Evolutionary conservation across 75 land plant species (phyloP).

Genomic region (Pinus taeda): DNA sequence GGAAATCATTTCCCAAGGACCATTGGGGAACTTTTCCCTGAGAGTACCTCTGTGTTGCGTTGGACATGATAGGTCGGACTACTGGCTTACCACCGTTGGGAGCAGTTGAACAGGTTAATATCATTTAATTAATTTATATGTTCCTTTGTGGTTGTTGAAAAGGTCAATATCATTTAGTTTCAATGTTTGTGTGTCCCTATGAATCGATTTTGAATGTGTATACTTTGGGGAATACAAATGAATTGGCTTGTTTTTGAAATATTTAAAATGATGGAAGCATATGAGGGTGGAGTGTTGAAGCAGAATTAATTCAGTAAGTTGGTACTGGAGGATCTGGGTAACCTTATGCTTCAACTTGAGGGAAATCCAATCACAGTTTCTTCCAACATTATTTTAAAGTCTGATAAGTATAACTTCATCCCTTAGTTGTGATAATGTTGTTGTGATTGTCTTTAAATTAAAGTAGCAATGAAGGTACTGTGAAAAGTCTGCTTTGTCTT

Average conservation of each 20-base stretch:
- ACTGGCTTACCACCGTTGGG: slow-evolving; percentile 85
- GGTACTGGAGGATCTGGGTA: slow-evolving; percentile 65
- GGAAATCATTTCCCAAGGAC: slow-evolving; percentile 59
- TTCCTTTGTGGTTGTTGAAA: no score
- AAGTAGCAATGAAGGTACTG: no score
- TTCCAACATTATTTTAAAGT: neutral
- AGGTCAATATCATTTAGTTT: neutral
- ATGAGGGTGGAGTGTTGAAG: slow-evolving; percentile 44
- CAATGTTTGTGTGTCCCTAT: neutral
- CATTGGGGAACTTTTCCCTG: slow-evolving; percentile 30
- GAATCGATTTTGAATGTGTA: neutral
- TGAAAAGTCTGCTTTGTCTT: no score
- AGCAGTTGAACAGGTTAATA: slow-evolving; percentile 55
- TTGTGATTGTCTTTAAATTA: no score
- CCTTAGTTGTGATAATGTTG: no score
- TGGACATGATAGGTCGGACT: slow-evolving; percentile 59
- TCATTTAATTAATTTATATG: neutral
- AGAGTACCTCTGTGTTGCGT: slow-evolving; percentile 52
- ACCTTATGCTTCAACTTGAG: slow-evolving; percentile 77
- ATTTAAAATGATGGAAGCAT: slow-evolving; percentile 47
- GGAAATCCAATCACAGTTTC: slow-evolving; percentile 66
- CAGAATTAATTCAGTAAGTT: slow-evolving; percentile 64
- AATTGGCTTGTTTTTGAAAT: slow-evolving; percentile 52
- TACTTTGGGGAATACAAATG: slow-evolving; percentile 39
- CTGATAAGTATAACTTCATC: no score